A percentile compares a stretch with the other conserved stretches of the same genome.
Evolutionary conservation across 1,284 basidiomycete species (phyloP).

Genomic region (Xerocomus nothofagi): DNA sequence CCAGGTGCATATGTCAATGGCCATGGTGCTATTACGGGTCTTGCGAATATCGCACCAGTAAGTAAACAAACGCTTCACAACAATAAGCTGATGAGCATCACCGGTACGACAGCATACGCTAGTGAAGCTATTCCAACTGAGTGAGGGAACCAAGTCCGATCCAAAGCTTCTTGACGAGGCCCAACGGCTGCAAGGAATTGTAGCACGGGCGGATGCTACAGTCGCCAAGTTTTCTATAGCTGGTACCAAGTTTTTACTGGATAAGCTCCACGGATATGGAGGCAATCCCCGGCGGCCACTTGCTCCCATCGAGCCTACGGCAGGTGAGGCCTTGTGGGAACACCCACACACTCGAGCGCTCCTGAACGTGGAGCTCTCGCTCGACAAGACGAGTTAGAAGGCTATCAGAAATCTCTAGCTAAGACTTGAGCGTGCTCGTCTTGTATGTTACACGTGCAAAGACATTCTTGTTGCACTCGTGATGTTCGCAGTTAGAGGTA

Average conservation of each 20-base stretch:
- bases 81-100: not conserved
- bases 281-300: slow-evolving; percentile 77
- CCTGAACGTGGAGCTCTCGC: slow-evolving; percentile 62
- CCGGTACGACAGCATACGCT: slow-evolving; percentile 50
- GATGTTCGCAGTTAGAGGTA: not conserved
- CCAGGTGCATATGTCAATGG: slow-evolving; percentile 68
- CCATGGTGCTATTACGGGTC: slow-evolving; percentile 81
- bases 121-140: slow-evolving; percentile 62
- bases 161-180: slow-evolving; percentile 66
- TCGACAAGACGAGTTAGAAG: slow-evolving; percentile 40
- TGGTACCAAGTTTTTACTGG: slow-evolving; percentile 79
- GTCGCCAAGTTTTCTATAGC: slow-evolving; percentile 78
- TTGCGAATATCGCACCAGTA: slow-evolving; percentile 78
- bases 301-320: slow-evolving; percentile 56
- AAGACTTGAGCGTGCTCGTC: not conserved
- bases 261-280: slow-evolving; percentile 76
- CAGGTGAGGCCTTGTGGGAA: slow-evolving; percentile 61
- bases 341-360: slow-evolving; percentile 70
- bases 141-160: slow-evolving; percentile 53
- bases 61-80: slow-evolving; percentile 26
- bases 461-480: not conserved
- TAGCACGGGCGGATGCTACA: slow-evolving; percentile 78
- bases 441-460: not conserved
- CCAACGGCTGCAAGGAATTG: slow-evolving; percentile 74
- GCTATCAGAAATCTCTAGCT: not conserved